Percentiles rank a stretch among this genome's conserved stretches.
These are phyloP conservation scores for Lithohypha guttulata DNA, from an alignment of 2,329 filamentous ascomycete species.

Conservation along the genomic window DNA sequence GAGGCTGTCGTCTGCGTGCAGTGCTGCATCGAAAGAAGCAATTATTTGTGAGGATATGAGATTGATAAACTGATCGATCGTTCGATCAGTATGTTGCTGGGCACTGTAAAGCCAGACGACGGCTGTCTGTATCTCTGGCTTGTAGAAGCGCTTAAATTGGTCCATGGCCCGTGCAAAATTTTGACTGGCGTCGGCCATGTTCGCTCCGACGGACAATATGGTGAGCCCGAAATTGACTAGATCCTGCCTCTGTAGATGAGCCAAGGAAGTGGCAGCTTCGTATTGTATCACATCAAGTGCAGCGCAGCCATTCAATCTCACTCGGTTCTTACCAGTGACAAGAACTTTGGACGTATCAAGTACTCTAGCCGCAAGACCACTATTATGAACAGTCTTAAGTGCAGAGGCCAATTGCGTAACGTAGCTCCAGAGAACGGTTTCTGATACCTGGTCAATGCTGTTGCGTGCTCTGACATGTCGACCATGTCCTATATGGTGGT, in stretches of 20 bases:
- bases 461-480: slow-evolving; percentile 35
- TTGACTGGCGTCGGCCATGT: slow-evolving; percentile 46
- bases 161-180: slow-evolving; percentile 65
- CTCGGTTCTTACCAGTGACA: slow-evolving; percentile 77
- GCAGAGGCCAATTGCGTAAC: slow-evolving; percentile 84
- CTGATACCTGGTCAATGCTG: slow-evolving; percentile 47
- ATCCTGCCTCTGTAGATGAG: slow-evolving; percentile 79
- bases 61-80: slow-evolving; percentile 65
- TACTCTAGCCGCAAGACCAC: slow-evolving; percentile 71
- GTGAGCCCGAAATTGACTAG: slow-evolving; percentile 73
- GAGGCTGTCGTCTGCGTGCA: slow-evolving; percentile 69
- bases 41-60: slow-evolving; percentile 70
- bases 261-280: slow-evolving; percentile 56
- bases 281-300: slow-evolving; percentile 83
- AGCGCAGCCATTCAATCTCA: slow-evolving; percentile 77
- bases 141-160: slow-evolving; percentile 65
- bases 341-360: slow-evolving; percentile 83
- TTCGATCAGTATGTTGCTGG: slow-evolving; percentile 52
- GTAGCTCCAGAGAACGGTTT: slow-evolving; percentile 80
- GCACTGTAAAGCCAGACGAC: slow-evolving; percentile 72
- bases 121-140: slow-evolving; percentile 64
- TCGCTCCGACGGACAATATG: slow-evolving; percentile 70
- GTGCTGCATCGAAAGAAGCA: slow-evolving; percentile 61
- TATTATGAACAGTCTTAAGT: slow-evolving; percentile 71
- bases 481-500: slow-evolving; percentile 44